Percentiles rank a stretch among this genome's conserved stretches.
Conservation (phyloP, 805 yeast genomes). For the Metschnikowia vanudenii region DNA sequence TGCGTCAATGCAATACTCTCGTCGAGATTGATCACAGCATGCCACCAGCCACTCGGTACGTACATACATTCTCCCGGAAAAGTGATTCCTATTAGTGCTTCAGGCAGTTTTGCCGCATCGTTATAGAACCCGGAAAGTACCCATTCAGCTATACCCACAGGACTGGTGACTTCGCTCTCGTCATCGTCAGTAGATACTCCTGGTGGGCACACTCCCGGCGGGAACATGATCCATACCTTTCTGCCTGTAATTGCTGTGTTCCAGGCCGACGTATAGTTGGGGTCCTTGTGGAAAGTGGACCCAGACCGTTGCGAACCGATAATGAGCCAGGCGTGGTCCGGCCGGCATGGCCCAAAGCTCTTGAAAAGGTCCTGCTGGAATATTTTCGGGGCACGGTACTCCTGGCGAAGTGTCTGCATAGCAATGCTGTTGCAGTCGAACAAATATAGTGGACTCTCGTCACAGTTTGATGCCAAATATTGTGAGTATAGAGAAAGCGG, state of each 20-base stretch:
- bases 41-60: conserved; percentile 99
- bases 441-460: conserved; percentile 82
- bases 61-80: conserved; percentile 81
- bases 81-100: conserved; percentile 64
- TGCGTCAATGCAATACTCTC: conserved; percentile 87
- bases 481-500: conserved; percentile 56
- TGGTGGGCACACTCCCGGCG: conserved; percentile 74
- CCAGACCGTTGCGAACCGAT: conserved; percentile 82
- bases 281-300: conserved; percentile 90
- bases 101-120: conserved; percentile 57
- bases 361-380: conserved; percentile 63
- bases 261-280: conserved; percentile 91
- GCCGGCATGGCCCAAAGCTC: conserved; percentile 62
- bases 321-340: conserved; percentile 91
- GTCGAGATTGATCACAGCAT: conserved; percentile 80
- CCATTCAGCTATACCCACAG: conserved; percentile 94
- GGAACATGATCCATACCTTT: conserved; percentile 87
- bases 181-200: conserved; percentile 76
- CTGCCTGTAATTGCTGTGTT: conserved; percentile 72
- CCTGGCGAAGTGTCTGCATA: conserved; percentile 52
- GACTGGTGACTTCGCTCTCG: conserved; percentile 87
- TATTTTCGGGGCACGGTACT: conserved; percentile 52
- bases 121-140: conserved; percentile 76
- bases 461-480: conserved; percentile 60
- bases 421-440: conserved; percentile 82